A percentile compares a stretch with the other conserved stretches of the same genome.
Evolutionary conservation across 306 rosid genomes (phyloP).

Genomic region (Macrotyloma uniflorum): DNA sequence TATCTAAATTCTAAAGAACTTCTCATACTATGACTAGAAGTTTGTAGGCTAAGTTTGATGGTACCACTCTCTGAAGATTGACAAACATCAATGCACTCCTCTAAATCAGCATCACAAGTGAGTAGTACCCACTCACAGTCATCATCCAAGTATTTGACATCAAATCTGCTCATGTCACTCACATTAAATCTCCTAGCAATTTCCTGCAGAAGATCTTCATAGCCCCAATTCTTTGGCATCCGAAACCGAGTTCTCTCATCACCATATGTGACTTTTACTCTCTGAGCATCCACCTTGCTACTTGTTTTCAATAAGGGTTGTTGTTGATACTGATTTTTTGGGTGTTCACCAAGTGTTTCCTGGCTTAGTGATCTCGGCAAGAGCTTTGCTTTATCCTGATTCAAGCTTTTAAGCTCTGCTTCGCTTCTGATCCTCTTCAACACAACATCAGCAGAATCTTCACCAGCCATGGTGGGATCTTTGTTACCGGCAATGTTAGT

Average conservation of each 20-base stretch:
- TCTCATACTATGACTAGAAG: slow-evolving; percentile 45
- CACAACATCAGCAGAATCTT: slow-evolving; percentile 41
- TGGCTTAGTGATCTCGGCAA: slow-evolving; percentile 72
- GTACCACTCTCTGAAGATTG: slow-evolving; percentile 56
- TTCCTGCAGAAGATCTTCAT: slow-evolving; percentile 64
- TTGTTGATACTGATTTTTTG: slow-evolving; percentile 31
- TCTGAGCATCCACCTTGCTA: slow-evolving; percentile 41
- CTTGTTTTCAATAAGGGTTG: slow-evolving; percentile 19
- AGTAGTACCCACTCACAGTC: slow-evolving; percentile 90
- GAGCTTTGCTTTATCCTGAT: slow-evolving; percentile 40
- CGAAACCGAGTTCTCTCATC: slow-evolving; percentile 85
- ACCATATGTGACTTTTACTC: slow-evolving; percentile 73
- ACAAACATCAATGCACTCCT: slow-evolving; percentile 86
- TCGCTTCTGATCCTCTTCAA: slow-evolving; percentile 78
- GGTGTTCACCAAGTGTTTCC: slow-evolving; percentile 55
- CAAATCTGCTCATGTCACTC: slow-evolving; percentile 60
- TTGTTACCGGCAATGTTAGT: slow-evolving; percentile 41
- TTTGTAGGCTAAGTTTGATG: slow-evolving; percentile 73
- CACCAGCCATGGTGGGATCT: slow-evolving; percentile 47
- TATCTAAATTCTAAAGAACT: slow-evolving; percentile 40
- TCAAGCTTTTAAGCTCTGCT: slow-evolving; percentile 56
- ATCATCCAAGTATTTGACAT: slow-evolving; percentile 90
- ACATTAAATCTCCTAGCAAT: slow-evolving; percentile 63
- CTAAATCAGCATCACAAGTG: slow-evolving; percentile 89
- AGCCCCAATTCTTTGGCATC: slow-evolving; percentile 57